phyloP scores from a whole-genome alignment of 257 asterid genomes.

The Henckelia pumila region DNA sequence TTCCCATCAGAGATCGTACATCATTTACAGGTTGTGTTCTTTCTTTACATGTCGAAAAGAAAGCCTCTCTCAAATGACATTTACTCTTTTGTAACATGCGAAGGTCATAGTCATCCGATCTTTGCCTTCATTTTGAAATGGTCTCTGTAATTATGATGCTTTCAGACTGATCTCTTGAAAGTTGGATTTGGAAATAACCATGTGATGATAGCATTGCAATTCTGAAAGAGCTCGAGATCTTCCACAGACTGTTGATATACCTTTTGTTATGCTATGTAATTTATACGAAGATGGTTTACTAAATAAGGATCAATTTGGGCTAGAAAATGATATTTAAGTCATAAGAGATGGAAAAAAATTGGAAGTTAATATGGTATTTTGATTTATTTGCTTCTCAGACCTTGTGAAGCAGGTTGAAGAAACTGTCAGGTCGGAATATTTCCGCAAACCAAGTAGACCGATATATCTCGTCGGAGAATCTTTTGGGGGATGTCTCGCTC shows the following conservation, averaged over 20 bases:
- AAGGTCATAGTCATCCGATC: neutral
- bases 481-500: conserved; percentile 77
- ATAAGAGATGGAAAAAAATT: conserved; percentile 4
- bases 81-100: neutral
- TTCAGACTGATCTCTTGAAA: too few species aligned
- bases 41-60: neutral
- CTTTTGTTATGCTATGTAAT: too few species aligned
- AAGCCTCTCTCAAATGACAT: neutral
- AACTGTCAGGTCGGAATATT: conserved; percentile 49
- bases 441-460: conserved; percentile 50
- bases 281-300: too few species aligned
- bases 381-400: conserved; percentile 31
- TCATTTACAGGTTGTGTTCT: conserved; percentile 53
- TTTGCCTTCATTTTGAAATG: too few species aligned
- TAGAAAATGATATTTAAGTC: too few species aligned
- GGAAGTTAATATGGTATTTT: neutral
- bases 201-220: too few species aligned
- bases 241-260: too few species aligned
- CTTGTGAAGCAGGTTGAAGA: conserved; percentile 69
- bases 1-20: conserved; percentile 70
- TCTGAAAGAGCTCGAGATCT: too few species aligned
- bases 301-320: too few species aligned
- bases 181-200: too few species aligned
- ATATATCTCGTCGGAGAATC: conserved; percentile 83
- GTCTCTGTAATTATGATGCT: too few species aligned